These are phyloP conservation scores for Aspergillus terreus DNA, from an alignment of 2,329 filamentous ascomycete genomes.

Conservation along the genomic window DNA sequence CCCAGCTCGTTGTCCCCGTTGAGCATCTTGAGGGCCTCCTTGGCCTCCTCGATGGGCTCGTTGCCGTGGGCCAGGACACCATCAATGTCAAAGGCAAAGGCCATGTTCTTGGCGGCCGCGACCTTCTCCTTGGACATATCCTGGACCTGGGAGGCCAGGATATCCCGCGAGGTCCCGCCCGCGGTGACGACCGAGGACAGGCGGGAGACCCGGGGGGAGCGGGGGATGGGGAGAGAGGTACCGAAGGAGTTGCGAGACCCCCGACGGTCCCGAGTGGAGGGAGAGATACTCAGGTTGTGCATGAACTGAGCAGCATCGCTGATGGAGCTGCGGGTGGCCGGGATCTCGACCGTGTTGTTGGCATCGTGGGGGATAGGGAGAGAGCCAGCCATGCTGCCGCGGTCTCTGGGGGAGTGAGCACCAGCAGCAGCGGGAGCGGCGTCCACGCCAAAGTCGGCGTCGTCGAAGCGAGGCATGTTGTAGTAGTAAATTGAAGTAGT, in stretches of 20 bases:
- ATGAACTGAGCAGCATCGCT: slow-evolving; percentile 67
- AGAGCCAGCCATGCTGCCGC: slow-evolving; percentile 21
- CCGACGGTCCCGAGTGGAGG: slow-evolving; percentile 64
- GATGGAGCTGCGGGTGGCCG: slow-evolving; percentile 64
- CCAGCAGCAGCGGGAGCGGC: slow-evolving; percentile 18
- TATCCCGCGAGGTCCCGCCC: slow-evolving; percentile 56
- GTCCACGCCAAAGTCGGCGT: slow-evolving; percentile 51
- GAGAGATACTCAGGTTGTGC: slow-evolving; percentile 67
- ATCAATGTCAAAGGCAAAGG: slow-evolving; percentile 68
- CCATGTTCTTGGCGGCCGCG: slow-evolving; percentile 70
- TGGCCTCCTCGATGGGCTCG: slow-evolving; percentile 64
- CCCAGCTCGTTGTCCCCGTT: slow-evolving; percentile 74
- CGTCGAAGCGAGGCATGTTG: slow-evolving; percentile 60
- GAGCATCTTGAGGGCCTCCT: slow-evolving; percentile 64
- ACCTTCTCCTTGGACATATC: slow-evolving; percentile 65
- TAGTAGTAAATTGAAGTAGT: slow-evolving; percentile 10
- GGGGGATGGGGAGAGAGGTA: slow-evolving; percentile 67
- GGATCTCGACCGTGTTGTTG: slow-evolving; percentile 62
- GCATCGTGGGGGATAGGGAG: slow-evolving; percentile 43
- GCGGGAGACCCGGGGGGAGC: slow-evolving; percentile 65
- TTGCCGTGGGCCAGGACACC: slow-evolving; percentile 73
- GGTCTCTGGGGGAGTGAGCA: slow-evolving; percentile 26
- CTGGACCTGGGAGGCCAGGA: slow-evolving; percentile 68
- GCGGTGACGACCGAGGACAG: slow-evolving; percentile 59
- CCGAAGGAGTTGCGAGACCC: slow-evolving; percentile 74